Base-by-base conservation (phyloP, 169 alveolate genomes). In the Toxoplasma gondii region DNA sequence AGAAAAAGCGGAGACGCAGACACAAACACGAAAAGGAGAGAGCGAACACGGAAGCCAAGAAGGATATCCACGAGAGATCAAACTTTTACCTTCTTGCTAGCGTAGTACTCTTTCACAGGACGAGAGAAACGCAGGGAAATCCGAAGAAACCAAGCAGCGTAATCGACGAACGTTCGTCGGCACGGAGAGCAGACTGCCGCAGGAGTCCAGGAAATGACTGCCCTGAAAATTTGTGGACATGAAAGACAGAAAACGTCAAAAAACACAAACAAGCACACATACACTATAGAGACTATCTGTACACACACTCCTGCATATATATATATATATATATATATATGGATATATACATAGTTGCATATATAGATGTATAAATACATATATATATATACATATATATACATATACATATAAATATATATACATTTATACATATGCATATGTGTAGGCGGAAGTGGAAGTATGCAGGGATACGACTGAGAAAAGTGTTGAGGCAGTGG, bases 51-150 rank as follows among this genome's bases (percentile, higher is more conserved):
- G 58, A 49, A 49, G 12, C 12, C 58, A 7, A 49, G 12, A 12
- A 49, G 58, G 12, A 49, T 49, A 4, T 7, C 58, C 4, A 49
- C 58, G 58, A 49, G 12, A 7, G 4, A 2, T 12, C 49, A 78
- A 78, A 41, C 29, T n/a, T 17, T 78, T 44, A 82, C 90, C 41
- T 34, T 64, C 5, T 38, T 41, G 67, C 44, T 4, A 0, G 90
- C 90, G 90, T 82, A 82, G 90, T 82, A 82, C 67, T 82, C 90
- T 27, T 82, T 41, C 38, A 82, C 34, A 19, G 67, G 67, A 9
- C 90, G 90, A 38, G 90, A 49, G 41, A 82, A 43, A 43, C 90
- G 64, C 36, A 82, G 53, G 10, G 90, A 41, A 38, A 5, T 82
- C 69, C 90, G 90, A 29, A 82, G 67, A 17, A 31, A 82, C 90